Evolutionary conservation across 306 rosid species (phyloP).

Genomic region (Cicer judaicum): DNA sequence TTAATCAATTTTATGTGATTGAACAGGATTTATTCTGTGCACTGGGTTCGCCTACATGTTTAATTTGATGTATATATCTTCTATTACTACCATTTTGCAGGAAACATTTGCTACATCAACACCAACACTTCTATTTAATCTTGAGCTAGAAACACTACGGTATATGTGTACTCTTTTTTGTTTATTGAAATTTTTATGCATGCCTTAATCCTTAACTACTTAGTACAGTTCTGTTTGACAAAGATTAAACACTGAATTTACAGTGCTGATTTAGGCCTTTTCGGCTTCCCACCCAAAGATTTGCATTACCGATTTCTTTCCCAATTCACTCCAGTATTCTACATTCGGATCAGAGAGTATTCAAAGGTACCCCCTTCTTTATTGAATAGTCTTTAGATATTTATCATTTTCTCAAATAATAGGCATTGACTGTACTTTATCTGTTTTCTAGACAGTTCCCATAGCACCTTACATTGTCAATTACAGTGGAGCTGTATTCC

Average conservation of each 20-base stretch:
- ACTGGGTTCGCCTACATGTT: constrained; percentile 30
- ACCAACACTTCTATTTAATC: constrained; percentile 86
- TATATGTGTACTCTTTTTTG: constrained; percentile 42
- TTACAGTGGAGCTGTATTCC: constrained; percentile 93
- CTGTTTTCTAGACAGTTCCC: constrained; percentile 75
- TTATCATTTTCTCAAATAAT: constrained; percentile 34
- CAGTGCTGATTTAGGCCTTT: constrained; percentile 98
- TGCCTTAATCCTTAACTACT: constrained; percentile 30
- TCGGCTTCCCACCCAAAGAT: constrained; percentile 89
- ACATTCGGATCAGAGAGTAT: constrained; percentile 86
- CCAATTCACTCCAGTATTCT: constrained; percentile 90
- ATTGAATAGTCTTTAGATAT: constrained; percentile 9
- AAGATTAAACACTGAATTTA: constrained; percentile 52
- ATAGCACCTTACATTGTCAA: constrained; percentile 88
- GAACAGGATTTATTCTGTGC: constrained; percentile 11
- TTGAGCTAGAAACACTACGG: constrained; percentile 95
- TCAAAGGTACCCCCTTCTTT: constrained; percentile 67
- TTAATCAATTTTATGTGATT: constrained; percentile 26
- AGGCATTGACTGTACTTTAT: constrained; percentile 39
- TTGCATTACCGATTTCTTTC: constrained; percentile 96
- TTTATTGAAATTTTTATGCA: constrained; percentile 22
- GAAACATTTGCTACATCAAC: constrained; percentile 80
- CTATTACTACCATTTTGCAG: constrained; percentile 59
- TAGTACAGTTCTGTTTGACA: constrained; percentile 38
- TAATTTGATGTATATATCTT: constrained; percentile 37